Percentiles rank a stretch among this genome's conserved stretches.
Evolutionary conservation across 202 grass and related monocot species (phyloP).

Genomic region (Schoenoplectus tabernaemontani): DNA sequence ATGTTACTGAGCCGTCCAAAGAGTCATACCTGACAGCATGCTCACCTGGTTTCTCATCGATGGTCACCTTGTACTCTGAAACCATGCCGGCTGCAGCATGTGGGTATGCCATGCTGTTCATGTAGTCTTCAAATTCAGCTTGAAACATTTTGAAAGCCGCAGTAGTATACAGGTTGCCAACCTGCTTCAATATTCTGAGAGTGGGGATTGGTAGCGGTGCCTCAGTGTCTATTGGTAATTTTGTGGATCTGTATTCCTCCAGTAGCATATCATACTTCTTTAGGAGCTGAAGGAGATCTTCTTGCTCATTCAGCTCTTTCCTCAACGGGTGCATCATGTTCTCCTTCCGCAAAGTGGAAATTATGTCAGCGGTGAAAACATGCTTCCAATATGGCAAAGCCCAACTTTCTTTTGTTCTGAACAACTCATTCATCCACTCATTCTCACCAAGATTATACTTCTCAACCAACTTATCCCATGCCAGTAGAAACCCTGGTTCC

Average conservation of each 20-base stretch:
- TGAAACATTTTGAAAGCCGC: slow-evolving; percentile 85
- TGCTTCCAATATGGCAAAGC: slow-evolving; percentile 56
- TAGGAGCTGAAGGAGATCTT: slow-evolving; percentile 74
- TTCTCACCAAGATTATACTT: slow-evolving; percentile 65
- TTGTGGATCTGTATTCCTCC: slow-evolving; percentile 53
- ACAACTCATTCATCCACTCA: slow-evolving; percentile 59
- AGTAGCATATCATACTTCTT: slow-evolving; percentile 60
- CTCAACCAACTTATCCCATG: slow-evolving; percentile 80
- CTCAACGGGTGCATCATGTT: slow-evolving; percentile 48
- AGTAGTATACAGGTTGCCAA: slow-evolving; percentile 71
- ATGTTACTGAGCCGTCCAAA: slow-evolving; percentile 56
- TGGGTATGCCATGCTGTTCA: slow-evolving; percentile 79
- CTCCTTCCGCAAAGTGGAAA: slow-evolving; percentile 53
- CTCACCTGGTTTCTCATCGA: slow-evolving; percentile 69
- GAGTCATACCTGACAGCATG: slow-evolving; percentile 64
- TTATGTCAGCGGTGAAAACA: slow-evolving; percentile 72
- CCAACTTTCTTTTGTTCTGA: slow-evolving; percentile 74
- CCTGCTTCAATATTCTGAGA: slow-evolving; percentile 73
- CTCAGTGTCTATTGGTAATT: slow-evolving; percentile 64
- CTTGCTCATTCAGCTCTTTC: slow-evolving; percentile 59
- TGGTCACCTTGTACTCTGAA: slow-evolving; percentile 71
- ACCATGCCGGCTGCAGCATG: slow-evolving; percentile 48
- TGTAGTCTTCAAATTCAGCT: slow-evolving; percentile 82
- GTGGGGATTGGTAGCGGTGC: slow-evolving; percentile 59
- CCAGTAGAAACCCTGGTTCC: slow-evolving; percentile 54